phyloP scores from a whole-genome alignment of 2,329 filamentous ascomycete genomes.

The Neofusicoccum laricinum region DNA sequence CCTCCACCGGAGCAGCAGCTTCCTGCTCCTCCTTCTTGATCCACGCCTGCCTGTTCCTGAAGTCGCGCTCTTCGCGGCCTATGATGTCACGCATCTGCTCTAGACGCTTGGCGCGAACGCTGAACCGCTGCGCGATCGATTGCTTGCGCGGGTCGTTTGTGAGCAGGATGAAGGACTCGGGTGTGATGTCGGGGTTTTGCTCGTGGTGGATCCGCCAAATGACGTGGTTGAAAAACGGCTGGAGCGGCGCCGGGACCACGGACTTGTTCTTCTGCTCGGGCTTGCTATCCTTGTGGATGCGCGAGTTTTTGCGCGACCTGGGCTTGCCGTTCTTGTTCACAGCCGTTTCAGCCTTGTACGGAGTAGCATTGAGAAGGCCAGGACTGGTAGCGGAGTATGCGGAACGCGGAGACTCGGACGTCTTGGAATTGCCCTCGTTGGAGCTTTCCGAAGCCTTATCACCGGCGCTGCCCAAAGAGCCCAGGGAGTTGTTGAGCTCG shows the following conservation, averaged over 20 bases:
- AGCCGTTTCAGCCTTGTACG: constrained; percentile 24
- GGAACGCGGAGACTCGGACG: constrained; percentile 40
- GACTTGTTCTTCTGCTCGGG: constrained; percentile 27
- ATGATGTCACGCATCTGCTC: constrained; percentile 50
- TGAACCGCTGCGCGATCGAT: constrained; percentile 47
- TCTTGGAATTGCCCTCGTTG: constrained; percentile 38
- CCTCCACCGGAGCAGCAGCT: constrained; percentile 12
- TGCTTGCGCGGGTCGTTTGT: constrained; percentile 49
- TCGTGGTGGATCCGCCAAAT: constrained; percentile 52
- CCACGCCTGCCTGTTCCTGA: constrained; percentile 38
- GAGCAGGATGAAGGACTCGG: constrained; percentile 51
- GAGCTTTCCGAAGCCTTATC: constrained; percentile 45
- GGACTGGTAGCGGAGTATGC: constrained; percentile 32
- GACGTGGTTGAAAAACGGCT: constrained; percentile 51
- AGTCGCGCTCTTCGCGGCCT: constrained; percentile 48
- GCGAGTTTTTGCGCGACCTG: constrained; percentile 2
- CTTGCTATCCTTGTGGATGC: neutral
- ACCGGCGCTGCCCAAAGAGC: constrained; percentile 26
- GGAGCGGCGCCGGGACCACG: constrained; percentile 39
- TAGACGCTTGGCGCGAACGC: constrained; percentile 48
- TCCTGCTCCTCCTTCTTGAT: constrained; percentile 36
- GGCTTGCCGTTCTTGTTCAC: neutral
- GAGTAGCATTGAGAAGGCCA: constrained; percentile 30
- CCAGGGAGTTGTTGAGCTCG: constrained; percentile 37
- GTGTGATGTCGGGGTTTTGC: constrained; percentile 44